Base-by-base conservation (phyloP, 1,284 basidiomycete species). In the Erythrobasidium hasegawianum region DNA sequence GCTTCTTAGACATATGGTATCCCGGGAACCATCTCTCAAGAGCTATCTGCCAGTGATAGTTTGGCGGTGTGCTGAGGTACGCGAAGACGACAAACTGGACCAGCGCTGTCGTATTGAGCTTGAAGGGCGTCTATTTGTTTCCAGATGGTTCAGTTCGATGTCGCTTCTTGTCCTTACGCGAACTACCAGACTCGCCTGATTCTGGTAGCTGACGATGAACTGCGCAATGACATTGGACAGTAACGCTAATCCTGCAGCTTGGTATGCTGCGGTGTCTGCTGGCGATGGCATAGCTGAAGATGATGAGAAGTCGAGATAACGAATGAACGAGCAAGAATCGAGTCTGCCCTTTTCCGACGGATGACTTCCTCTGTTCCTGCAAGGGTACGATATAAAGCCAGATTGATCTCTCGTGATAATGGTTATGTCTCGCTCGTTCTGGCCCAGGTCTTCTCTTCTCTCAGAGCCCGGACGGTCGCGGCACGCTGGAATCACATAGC, bases 91-190 rank as follows among this genome's bases (percentile, higher is more conserved):
- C 54, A 24, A 64, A 64, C 14, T 64, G 50, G 7, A 53, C 14
- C 50, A 53, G 50, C 41, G 53, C 20, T 20, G 33, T 40, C 18
- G 41, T 41, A 38, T 43, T 54, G 39, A 40, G 52, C 27, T 53
- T 53, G 33, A 54, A 54, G 2, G 59, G 38, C 8, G 27, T 29
- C 47, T 45, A 39, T 22, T 54, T 16, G 18, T 7, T 16, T 24
- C 16, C 84, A n/a, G 88, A 89, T 27, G 85, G 76, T 61, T 84
- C 81, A 1, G 74, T 75, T 11, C 90, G 84, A 24, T 87, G 87
- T 58, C 87, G 87, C 80, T 3, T 90, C 77, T 16, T 76, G 65
- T 3, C 79, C 81, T 74, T 91, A 88, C 74, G 91, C 87, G 8
- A 83, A 57, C 18, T 29, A 22, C 24, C 47, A 50, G 10, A 27